These are phyloP conservation scores for Exophiala alcalophila DNA, from an alignment of 2,329 filamentous ascomycete genomes.

Conservation along the genomic window DNA sequence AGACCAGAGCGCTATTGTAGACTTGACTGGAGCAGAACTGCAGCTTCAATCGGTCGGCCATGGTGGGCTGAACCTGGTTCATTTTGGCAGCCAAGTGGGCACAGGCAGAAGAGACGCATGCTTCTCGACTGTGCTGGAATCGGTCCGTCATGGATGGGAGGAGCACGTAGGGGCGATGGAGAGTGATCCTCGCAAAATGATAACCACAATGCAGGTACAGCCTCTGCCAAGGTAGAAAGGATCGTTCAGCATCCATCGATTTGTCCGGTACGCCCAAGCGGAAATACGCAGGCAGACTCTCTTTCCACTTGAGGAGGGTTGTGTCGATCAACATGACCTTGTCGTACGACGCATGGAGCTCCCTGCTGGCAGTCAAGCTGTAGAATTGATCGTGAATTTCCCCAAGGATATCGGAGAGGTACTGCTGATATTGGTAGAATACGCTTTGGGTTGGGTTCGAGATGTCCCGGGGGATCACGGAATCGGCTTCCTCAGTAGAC, in stretches of 20 bases:
- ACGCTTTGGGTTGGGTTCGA: conserved; percentile 1
- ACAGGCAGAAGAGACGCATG: conserved; percentile 2
- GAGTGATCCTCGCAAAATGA: conserved; percentile 4
- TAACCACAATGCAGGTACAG: conserved; percentile 5
- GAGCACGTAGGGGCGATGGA: conserved; percentile 1
- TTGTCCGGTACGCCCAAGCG: neutral
- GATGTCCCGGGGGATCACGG: neutral
- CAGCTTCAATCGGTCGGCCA: conserved; percentile 37
- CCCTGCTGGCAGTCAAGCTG: neutral
- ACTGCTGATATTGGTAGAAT: neutral
- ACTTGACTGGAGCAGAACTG: conserved; percentile 40
- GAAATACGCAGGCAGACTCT: conserved; percentile 1
- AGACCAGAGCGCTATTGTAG: conserved; percentile 44
- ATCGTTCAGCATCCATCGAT: neutral
- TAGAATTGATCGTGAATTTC: conserved; percentile 6
- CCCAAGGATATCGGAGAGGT: conserved; percentile 3
- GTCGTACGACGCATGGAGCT: too few species aligned
- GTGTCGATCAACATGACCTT: neutral
- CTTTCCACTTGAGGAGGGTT: conserved; percentile 4
- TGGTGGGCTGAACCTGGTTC: neutral
- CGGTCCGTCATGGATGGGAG: conserved; percentile 4
- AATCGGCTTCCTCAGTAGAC: conserved; percentile 1
- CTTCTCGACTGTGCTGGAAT: conserved; percentile 1
- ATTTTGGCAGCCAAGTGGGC: conserved; percentile 1
- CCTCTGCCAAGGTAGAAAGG: conserved; percentile 1